Evolutionary conservation across 148 eudicot species (phyloP).

Genomic region (Rhododendron vialii): DNA sequence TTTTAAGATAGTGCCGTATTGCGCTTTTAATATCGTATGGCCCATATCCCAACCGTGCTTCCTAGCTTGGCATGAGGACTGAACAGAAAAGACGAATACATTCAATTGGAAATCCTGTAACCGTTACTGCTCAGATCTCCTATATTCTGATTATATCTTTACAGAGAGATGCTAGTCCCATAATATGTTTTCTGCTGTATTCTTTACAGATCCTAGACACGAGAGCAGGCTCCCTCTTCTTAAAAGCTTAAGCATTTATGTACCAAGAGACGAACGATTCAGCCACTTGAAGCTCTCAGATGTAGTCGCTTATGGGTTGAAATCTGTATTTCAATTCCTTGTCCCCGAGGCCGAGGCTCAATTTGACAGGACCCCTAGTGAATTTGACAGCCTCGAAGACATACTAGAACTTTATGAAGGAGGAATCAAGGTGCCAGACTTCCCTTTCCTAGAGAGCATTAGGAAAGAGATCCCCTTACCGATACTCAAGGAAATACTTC

Average conservation of each 20-base stretch:
- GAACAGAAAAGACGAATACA: neutral
- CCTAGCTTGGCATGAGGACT: neutral
- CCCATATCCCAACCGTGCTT: neutral
- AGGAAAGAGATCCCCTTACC: slow-evolving; percentile 40
- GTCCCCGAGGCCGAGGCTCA: slow-evolving; percentile 42
- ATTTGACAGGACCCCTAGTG: slow-evolving; percentile 44
- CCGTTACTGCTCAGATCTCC: neutral
- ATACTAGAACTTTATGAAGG: slow-evolving; percentile 49
- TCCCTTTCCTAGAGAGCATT: slow-evolving; percentile 23
- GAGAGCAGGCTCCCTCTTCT: slow-evolving; percentile 66
- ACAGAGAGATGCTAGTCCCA: neutral
- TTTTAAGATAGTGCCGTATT: neutral
- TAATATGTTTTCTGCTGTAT: neutral
- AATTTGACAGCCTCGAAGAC: slow-evolving; percentile 67
- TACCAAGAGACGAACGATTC: slow-evolving; percentile 79
- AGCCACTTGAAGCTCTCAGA: slow-evolving; percentile 63
- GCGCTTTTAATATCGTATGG: neutral
- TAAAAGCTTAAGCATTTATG: slow-evolving; percentile 50
- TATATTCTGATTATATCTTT: neutral
- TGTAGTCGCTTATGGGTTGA: slow-evolving; percentile 52
- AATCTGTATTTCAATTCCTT: slow-evolving; percentile 51
- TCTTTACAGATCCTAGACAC: slow-evolving; percentile 48
- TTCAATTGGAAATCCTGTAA: neutral
- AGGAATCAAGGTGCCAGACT: slow-evolving; percentile 38
- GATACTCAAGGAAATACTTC: slow-evolving; percentile 34